Conservation (phyloP, 2,329 filamentous ascomycete genomes). For the Beauveria australis region DNA sequence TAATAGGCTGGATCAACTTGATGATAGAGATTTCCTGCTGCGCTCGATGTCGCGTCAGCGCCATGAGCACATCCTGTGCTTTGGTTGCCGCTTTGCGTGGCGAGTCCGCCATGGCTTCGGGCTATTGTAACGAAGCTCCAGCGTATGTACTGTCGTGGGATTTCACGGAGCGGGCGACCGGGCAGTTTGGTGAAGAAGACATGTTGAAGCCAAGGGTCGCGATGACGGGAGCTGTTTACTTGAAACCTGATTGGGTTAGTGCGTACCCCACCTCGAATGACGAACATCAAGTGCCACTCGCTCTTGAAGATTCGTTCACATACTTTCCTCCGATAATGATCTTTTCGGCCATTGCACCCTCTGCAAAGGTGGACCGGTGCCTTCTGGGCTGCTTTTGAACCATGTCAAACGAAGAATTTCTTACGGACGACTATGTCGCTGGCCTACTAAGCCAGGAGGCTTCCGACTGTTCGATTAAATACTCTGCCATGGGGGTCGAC, state of each 20-base stretch:
- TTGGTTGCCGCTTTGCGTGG: slow-evolving; percentile 19
- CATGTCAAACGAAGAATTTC: slow-evolving; percentile 40
- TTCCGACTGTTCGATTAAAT: slow-evolving; percentile 61
- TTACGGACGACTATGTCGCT: slow-evolving; percentile 73
- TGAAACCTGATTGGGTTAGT: slow-evolving; percentile 23
- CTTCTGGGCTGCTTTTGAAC: neutral
- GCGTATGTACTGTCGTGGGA: too few relatives aligned
- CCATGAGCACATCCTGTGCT: slow-evolving; percentile 34
- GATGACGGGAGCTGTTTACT: slow-evolving; percentile 30
- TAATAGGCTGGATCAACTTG: slow-evolving; percentile 67
- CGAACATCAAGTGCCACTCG: neutral
- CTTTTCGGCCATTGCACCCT: neutral
- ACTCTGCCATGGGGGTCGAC: slow-evolving; percentile 65
- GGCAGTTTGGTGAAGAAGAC: neutral
- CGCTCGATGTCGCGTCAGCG: slow-evolving; percentile 46
- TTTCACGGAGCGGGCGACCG: too few relatives aligned
- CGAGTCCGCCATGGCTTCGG: slow-evolving; percentile 15
- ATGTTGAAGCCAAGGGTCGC: neutral
- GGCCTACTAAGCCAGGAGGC: slow-evolving; percentile 75
- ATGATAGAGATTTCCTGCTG: slow-evolving; percentile 63
- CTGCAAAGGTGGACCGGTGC: neutral
- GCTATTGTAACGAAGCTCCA: neutral
- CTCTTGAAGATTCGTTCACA: neutral
- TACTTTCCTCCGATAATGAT: neutral
- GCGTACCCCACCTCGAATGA: neutral